phyloP scores from a whole-genome alignment of 2,329 filamentous ascomycete genomes.

The Aspergillus persii region DNA sequence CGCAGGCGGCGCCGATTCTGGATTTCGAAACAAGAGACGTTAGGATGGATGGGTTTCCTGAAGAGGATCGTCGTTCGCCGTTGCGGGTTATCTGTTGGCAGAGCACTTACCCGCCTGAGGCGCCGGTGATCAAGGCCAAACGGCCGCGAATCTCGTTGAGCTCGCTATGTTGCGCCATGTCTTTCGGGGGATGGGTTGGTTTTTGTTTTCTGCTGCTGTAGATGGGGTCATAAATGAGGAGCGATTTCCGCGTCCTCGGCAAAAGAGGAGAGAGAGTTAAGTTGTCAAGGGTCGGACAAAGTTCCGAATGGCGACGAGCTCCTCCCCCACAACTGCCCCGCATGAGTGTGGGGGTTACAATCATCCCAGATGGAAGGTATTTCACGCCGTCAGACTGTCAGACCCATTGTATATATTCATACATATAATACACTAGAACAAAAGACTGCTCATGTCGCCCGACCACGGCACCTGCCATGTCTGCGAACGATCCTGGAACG shows the following conservation, averaged over 20 bases:
- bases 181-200: neutral
- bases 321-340: conserved; percentile 4
- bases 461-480: conserved; percentile 43
- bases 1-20: conserved; percentile 62
- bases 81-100: neutral
- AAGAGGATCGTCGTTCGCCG: neutral
- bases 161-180: conserved; percentile 38
- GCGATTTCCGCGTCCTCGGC: neutral
- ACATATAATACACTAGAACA: conserved; percentile 25
- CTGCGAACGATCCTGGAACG: conserved; percentile 33
- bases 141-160: conserved; percentile 52
- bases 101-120: conserved; percentile 56
- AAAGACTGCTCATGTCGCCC: conserved; percentile 39
- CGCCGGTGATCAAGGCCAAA: conserved; percentile 60
- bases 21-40: neutral
- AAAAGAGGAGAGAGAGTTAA: neutral
- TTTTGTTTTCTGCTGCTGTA: neutral
- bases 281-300: neutral
- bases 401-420: neutral
- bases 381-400: neutral
- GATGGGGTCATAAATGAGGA: neutral
- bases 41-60: neutral
- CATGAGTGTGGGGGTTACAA: conserved; percentile 11
- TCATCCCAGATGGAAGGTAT: neutral
- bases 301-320: neutral